These are phyloP conservation scores for Styphnolobium japonicum DNA, from an alignment of 306 rosid genomes.

Conservation along the genomic window DNA sequence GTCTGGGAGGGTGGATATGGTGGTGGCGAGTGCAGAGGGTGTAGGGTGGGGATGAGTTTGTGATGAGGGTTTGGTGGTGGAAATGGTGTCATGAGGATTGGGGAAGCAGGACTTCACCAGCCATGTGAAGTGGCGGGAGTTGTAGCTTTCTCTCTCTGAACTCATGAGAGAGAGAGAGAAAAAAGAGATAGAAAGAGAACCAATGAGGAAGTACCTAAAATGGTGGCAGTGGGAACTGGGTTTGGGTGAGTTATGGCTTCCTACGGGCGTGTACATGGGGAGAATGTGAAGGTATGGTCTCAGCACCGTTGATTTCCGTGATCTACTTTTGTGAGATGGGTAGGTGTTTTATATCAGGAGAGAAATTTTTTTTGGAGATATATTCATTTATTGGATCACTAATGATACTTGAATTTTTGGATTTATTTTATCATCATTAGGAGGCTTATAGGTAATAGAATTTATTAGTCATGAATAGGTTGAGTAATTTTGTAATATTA, in stretches of 20 bases:
- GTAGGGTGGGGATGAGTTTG: background rate
- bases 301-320: too few relatives aligned
- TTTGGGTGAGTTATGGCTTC: background rate
- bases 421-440: too few relatives aligned
- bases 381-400: too few relatives aligned
- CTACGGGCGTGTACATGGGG: background rate
- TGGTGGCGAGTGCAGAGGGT: background rate
- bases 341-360: too few relatives aligned
- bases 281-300: background rate
- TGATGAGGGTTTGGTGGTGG: background rate
- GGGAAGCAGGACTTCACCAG: slow-evolving; percentile 73
- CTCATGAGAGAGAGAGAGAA: slow-evolving; percentile 1
- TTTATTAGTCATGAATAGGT: too few relatives aligned
- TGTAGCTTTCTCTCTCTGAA: slow-evolving; percentile 52
- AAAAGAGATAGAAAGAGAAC: background rate
- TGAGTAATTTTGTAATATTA: too few relatives aligned
- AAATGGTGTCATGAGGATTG: slow-evolving; percentile 32
- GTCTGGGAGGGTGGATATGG: slow-evolving; percentile 64
- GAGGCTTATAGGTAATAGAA: too few relatives aligned
- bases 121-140: slow-evolving; percentile 81
- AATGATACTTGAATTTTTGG: too few relatives aligned
- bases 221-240: background rate
- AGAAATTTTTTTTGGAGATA: too few relatives aligned
- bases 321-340: too few relatives aligned
- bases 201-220: background rate